Evolutionary conservation across 106 monocot species (phyloP), one percentile per base, ranked within the genome.

Genomic region (Alisma plantagoaquatica): DNA sequence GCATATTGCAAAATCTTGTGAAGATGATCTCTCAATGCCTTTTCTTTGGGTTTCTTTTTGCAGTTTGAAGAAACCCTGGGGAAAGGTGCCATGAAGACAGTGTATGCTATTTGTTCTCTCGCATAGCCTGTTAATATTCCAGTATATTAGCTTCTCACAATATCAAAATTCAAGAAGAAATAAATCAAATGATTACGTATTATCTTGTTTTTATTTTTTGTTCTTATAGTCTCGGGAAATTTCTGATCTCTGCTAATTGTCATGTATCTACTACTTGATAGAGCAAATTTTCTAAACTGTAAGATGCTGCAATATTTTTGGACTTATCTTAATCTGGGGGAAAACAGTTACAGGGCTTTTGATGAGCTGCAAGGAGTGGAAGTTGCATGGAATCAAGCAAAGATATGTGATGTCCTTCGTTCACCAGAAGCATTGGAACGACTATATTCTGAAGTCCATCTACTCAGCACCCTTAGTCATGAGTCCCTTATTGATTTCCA

Each of bases 321-420:
- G 20, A 26, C 33, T 19, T 28, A 32, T 64, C 85, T 74, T 77
- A 43, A 80, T 56, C 8, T 1, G 31, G 27, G 29, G 41, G 27
- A 10, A 10, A 30, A n/a, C 56, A 87, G 87, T 1, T 94, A 89
- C 74, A 70, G 85, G 28, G 98, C 90, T 43, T 99, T 99, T 48
- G 98, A 99, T 59, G 85, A 90, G 72, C 23, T 66, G 41, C 57
- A 74, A 1, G 98, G 98, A 0, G 64, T 68, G 2, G 98, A 99
- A 54, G 98, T 99, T 3, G 98, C 98, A 1, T 99, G 98, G 98
- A 99, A 99, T 63, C 90, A 90, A 57, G 77, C 79, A 0, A 86
- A 72, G 53, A 28, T 99, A 14, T 75, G 62, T 53, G 73, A 79
- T 31, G 72, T 99, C 32, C 7, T 99, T 60, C 73, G 79, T 1